Conservation (phyloP, 768 basidiomycete species). For the Phylloporus arenicola region DNA sequence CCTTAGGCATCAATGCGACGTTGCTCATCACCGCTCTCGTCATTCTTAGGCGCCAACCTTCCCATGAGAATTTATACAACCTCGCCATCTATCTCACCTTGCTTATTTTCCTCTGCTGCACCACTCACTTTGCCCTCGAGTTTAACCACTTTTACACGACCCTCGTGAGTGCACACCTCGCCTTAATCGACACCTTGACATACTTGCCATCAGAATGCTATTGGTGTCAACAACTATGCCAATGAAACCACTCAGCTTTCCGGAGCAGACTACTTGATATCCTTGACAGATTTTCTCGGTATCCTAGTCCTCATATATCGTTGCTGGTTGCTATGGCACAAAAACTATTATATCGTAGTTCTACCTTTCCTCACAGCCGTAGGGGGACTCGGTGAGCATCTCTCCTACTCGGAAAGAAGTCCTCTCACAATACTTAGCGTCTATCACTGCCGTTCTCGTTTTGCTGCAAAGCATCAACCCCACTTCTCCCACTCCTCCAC, state of each 20-base stretch:
- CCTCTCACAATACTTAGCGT: slow-evolving; percentile 16
- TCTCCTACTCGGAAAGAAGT: no score
- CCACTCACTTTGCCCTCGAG: slow-evolving; percentile 29
- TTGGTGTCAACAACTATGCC: slow-evolving; percentile 25
- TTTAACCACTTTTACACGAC: slow-evolving; percentile 27
- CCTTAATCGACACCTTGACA: not conserved
- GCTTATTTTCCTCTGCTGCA: slow-evolving; percentile 31
- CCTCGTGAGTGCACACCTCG: slow-evolving; percentile 21
- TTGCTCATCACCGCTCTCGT: slow-evolving; percentile 27
- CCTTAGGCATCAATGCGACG: slow-evolving; percentile 17
- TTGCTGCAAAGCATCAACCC: slow-evolving; percentile 28
- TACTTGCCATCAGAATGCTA: slow-evolving; percentile 14
- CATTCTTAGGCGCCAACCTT: slow-evolving; percentile 16
- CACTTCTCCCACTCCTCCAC: slow-evolving; percentile 29
- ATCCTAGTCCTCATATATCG: no score
- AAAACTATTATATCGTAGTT: no score
- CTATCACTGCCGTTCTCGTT: slow-evolving; percentile 25
- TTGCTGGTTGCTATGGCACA: no score
- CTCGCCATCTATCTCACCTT: slow-evolving; percentile 26
- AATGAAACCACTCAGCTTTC: slow-evolving; percentile 27
- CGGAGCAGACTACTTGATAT: no score
- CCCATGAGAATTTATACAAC: slow-evolving; percentile 9
- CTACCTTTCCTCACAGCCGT: no score
- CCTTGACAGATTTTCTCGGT: no score
- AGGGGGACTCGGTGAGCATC: no score